Evolutionary conservation across 345 rosid species (phyloP).

Genomic region (Eucalyptus erythrocorys): DNA sequence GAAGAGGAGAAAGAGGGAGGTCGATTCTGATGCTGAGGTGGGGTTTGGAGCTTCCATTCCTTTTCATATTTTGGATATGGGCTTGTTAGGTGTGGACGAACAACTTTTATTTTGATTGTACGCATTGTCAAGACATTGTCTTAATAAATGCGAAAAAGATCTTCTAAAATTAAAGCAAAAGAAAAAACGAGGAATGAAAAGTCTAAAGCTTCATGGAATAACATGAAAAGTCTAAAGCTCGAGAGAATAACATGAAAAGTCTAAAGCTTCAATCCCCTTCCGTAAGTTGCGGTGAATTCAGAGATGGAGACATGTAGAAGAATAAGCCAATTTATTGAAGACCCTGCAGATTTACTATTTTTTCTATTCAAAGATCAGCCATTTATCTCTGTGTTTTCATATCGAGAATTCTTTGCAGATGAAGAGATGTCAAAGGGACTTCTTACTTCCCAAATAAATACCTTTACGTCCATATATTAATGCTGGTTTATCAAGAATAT

Average conservation of each 20-base stretch:
- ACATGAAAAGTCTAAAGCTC: too few relatives aligned
- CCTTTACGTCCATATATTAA: fast-evolving
- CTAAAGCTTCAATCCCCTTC: not conserved
- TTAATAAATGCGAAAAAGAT: too few relatives aligned
- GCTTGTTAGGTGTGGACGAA: not conserved
- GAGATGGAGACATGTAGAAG: not conserved
- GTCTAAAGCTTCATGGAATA: too few relatives aligned
- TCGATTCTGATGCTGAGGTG: not conserved
- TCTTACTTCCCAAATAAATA: not conserved
- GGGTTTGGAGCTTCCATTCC: not conserved
- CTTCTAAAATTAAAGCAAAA: too few relatives aligned
- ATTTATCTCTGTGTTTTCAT: not conserved
- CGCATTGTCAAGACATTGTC: not conserved
- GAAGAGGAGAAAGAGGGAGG: not conserved
- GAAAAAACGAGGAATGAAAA: too few relatives aligned
- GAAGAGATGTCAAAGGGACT: not conserved
- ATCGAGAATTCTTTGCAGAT: constrained; percentile 1
- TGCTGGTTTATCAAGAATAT: fast-evolving
- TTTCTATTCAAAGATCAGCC: constrained; percentile 1
- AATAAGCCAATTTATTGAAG: not conserved
- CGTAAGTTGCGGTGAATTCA: not conserved
- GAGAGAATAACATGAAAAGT: too few relatives aligned
- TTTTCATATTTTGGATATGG: not conserved
- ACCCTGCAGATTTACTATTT: not conserved
- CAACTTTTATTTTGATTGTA: not conserved